Evolutionary conservation across 73 alveolate species (phyloP), one percentile per base, ranked within the genome.

Genomic region (Paramecium pentaurelia): DNA sequence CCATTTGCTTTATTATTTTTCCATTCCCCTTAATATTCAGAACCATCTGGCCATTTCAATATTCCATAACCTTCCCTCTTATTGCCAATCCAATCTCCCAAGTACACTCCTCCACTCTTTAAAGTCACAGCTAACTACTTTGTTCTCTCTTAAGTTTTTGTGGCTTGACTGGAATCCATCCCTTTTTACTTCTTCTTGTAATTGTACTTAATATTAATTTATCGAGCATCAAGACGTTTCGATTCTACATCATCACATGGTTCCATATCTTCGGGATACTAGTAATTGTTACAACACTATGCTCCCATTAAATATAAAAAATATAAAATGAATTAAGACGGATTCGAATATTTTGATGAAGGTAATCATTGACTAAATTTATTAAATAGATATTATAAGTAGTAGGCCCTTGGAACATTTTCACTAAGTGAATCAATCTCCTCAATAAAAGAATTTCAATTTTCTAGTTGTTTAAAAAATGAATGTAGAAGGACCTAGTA

Each of bases 1-100:
- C 97, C 98, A 32, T 96, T 86, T 58, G 97, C 95, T 89, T 86
- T 40, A 20, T 96, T 95, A 38, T 93, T 75, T 44, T 75, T 96
- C 38, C 44, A 92, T 20, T 64, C 36, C 0, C 95, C 95, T 14
- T 84, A 92, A 42, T 92, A 92, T 18, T 49, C 37, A 6, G 73
- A 59, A 8, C 95, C 95, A 92, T 92, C 91, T 11, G 92, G 88
- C 58, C 73, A 92, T 25, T 58, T 32, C 28, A 38, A 18, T 16
- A 30, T 27, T 42, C 95, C 95, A 34, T 88, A 32, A 16, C 95
- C 95, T n/a, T 92, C 94, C 32, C 94, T 87, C 75, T 71, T 58
- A 16, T 84, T 58, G 30, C 91, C 88, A 1, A 42, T 34, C 88
- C 95, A 92, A 6, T 92, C 94, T 0, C 95, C 95, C 58, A 44